Conservation (phyloP, 805 yeast species). For the Yarrowia porcina region DNA sequence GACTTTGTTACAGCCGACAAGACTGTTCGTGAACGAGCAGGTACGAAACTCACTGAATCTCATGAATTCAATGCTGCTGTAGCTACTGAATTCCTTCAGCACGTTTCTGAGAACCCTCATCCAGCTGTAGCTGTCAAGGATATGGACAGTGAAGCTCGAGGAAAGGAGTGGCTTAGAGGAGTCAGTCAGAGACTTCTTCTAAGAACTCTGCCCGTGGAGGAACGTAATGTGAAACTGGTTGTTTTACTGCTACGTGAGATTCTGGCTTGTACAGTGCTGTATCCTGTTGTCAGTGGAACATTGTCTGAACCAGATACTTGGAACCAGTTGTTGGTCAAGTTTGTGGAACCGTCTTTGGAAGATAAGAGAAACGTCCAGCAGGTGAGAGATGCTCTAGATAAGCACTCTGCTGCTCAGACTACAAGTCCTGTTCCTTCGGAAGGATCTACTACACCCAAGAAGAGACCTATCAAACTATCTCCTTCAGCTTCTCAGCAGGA, state of each 20-base stretch:
- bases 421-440: background rate
- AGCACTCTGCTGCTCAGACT: conserved; percentile 45
- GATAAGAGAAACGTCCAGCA: conserved; percentile 73
- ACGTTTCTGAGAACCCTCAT: conserved; percentile 52
- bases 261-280: conserved; percentile 53
- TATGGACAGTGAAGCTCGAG: conserved; percentile 40
- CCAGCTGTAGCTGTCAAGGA: conserved; percentile 48
- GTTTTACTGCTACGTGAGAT: conserved; percentile 58
- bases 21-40: conserved; percentile 33
- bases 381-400: conserved; percentile 64
- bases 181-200: conserved; percentile 48
- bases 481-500: conserved; percentile 43
- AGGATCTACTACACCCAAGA: conserved; percentile 26
- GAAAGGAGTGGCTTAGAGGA: conserved; percentile 50
- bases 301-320: conserved; percentile 71
- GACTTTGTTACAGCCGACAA: conserved; percentile 47
- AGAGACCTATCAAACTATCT: conserved; percentile 36
- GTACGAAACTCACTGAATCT: conserved; percentile 37
- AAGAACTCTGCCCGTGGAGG: conserved; percentile 45
- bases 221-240: conserved; percentile 50
- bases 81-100: conserved; percentile 44
- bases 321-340: conserved; percentile 60
- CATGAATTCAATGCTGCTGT: conserved; percentile 43
- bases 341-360: conserved; percentile 61
- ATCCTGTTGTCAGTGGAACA: conserved; percentile 48